These are phyloP conservation scores for Boletus rex-veris DNA, from an alignment of 768 basidiomycete genomes.

Conservation along the genomic window DNA sequence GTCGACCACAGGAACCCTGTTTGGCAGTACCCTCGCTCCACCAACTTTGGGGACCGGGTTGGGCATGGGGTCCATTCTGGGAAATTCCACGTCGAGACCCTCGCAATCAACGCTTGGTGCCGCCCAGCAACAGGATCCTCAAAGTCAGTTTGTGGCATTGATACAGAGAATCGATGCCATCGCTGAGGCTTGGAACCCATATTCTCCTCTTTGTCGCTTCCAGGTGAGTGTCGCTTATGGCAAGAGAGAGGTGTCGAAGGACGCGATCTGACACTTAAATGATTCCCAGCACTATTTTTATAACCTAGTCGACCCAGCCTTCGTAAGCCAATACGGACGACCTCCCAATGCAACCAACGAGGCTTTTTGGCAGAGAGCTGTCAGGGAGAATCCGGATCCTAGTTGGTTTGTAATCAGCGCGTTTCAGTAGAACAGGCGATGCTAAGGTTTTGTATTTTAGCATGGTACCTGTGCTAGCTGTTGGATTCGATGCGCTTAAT, in stretches of 20 bases:
- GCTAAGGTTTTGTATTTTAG: conserved; percentile 35
- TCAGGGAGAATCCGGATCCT: conserved; percentile 78
- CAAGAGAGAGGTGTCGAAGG: no score
- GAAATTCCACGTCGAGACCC: conserved; percentile 29
- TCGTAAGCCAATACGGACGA: conserved; percentile 63
- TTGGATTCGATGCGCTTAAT: conserved; percentile 80
- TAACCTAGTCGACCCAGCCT: conserved; percentile 71
- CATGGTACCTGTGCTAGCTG: conserved; percentile 73
- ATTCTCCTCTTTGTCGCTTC: conserved; percentile 69
- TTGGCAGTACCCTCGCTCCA: conserved; percentile 33
- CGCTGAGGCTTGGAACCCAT: conserved; percentile 67
- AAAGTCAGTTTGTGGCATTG: conserved; percentile 52
- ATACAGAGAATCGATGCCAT: conserved; percentile 60
- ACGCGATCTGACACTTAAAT: background rate
- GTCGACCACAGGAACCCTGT: conserved; percentile 30
- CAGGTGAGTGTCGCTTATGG: conserved; percentile 46
- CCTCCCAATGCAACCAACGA: conserved; percentile 73
- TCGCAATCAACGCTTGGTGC: conserved; percentile 37
- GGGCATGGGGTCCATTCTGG: conserved; percentile 21
- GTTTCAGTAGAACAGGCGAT: background rate
- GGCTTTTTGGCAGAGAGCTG: conserved; percentile 72
- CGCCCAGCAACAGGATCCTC: conserved; percentile 56
- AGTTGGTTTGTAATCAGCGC: conserved; percentile 47
- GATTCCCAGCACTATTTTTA: conserved; percentile 70
- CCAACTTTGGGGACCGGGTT: conserved; percentile 32